Conservation (phyloP, 2,329 filamentous ascomycete genomes). For the Chaetomium olivaceum region DNA sequence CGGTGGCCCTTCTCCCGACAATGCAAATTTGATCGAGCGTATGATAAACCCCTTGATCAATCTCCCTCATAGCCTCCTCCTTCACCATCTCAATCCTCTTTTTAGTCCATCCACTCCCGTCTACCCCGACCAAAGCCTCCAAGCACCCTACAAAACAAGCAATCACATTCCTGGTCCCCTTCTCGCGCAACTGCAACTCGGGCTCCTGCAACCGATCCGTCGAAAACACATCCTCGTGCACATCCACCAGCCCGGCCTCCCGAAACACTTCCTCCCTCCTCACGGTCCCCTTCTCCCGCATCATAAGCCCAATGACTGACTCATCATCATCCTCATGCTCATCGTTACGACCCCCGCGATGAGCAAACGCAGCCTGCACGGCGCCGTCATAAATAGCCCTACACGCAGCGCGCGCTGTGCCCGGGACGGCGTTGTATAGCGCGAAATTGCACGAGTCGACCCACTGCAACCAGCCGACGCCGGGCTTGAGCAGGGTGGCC, state of each 20-base stretch:
- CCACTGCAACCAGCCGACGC: slow-evolving; percentile 6
- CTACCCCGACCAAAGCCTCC: slow-evolving; percentile 21
- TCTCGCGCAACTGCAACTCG: slow-evolving; percentile 19
- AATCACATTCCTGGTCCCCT: slow-evolving; percentile 27
- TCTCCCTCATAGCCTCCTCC: not conserved
- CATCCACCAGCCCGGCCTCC: slow-evolving; percentile 22
- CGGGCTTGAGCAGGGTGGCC: not conserved
- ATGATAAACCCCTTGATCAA: slow-evolving; percentile 28
- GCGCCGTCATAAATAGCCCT: too few species aligned
- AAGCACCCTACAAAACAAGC: slow-evolving; percentile 25
- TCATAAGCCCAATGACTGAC: slow-evolving; percentile 29
- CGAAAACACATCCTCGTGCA: slow-evolving; percentile 30
- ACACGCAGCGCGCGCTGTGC: not conserved
- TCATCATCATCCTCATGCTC: slow-evolving; percentile 12
- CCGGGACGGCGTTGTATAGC: not conserved
- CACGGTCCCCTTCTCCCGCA: slow-evolving; percentile 21
- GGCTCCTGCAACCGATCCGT: slow-evolving; percentile 27
- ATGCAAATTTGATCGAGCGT: slow-evolving; percentile 29
- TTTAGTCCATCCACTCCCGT: slow-evolving; percentile 13
- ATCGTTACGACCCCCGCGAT: not conserved
- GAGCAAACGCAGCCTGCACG: too few species aligned
- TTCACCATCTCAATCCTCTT: slow-evolving; percentile 15
- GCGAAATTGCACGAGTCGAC: slow-evolving; percentile 9
- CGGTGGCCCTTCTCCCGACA: slow-evolving; percentile 19
- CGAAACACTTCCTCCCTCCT: slow-evolving; percentile 5